Percentiles rank a stretch among this genome's conserved stretches.
phyloP scores from a whole-genome alignment of 2,329 filamentous ascomycete species.

The Penicillium crustosum region DNA sequence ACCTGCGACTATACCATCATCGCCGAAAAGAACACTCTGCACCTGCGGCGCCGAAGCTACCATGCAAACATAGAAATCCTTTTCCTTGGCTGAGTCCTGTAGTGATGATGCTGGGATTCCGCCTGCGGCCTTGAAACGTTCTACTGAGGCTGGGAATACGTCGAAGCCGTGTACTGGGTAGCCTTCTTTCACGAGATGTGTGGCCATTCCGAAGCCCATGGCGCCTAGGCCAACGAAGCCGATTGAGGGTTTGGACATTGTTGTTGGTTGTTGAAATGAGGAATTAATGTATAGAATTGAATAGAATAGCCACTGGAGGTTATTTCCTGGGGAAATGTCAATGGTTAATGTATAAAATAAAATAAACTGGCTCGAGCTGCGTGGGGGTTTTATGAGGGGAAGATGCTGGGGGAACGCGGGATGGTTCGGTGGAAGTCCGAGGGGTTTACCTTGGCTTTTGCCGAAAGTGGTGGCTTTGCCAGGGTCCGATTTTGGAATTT shows the following conservation, averaged over 20 bases:
- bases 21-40: conserved; percentile 63
- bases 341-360: background rate
- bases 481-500: background rate
- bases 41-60: conserved; percentile 72
- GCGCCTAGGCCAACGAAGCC: conserved; percentile 75
- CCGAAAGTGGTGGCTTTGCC: background rate
- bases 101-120: conserved; percentile 61
- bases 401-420: conserved; percentile 19
- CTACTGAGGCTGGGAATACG: conserved; percentile 65
- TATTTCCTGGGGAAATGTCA: background rate
- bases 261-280: background rate
- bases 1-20: conserved; percentile 49
- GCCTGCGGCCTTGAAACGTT: conserved; percentile 63
- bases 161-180: conserved; percentile 71
- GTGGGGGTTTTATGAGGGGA: conserved; percentile 19
- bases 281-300: background rate
- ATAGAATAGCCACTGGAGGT: background rate
- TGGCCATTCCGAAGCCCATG: conserved; percentile 82
- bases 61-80: conserved; percentile 68
- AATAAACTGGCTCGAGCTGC: background rate
- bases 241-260: conserved; percentile 51
- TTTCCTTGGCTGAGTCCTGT: conserved; percentile 60
- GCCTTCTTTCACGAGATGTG: conserved; percentile 66
- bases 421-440: conserved; percentile 23
- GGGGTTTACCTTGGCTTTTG: background rate